Base-by-base conservation (phyloP, 805 yeast genomes). In the Cyberlindnera subsufficiens region DNA sequence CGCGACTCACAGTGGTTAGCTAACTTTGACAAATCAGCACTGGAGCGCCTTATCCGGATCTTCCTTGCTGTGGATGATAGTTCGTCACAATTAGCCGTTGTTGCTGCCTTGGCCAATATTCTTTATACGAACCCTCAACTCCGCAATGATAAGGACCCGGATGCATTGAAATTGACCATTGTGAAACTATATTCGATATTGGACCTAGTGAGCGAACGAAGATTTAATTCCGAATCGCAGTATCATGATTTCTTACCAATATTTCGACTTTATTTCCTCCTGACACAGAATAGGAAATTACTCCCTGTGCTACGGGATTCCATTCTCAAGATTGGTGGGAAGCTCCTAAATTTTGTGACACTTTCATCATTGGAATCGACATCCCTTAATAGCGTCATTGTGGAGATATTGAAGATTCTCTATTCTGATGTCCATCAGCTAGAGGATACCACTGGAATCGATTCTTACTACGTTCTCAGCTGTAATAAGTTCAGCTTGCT, bases 341-440 rank as follows among this genome's bases (percentile, higher is more conserved):
- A 58, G 35, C 37, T 58, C 11, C 35, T 58, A 14, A 58, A 58
- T 35, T 58, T 55, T 42, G 52, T 58, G 22, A 40, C 58, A 2
- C 36, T 56, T 38, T 47, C 55, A 17, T 46, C 55, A 8, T 42
- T 44, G 19, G 51, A 51, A 11, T 47, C 58, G 0, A 20, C 9
- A 3, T 48, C 52, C 6, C 38, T 58, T 14, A 55, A 58, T 38
- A 46, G 44, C 16, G 47, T 58, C 31, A 55, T 56, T 32, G 47
- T 58, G 42, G 62, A 58, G 35, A 56, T 55, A 15, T 43, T 58
- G 31, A 58, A 58, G 42, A 56, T 56, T 13, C 40, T 58, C 13
- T 56, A 56, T 36, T 42, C 58, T 2, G 53, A 39, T 29, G 42
- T 56, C 7, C 60, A 58, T 31, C 59, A 54, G 32, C 44, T 47